Evolutionary conservation across 1,284 basidiomycete genomes (phyloP), one percentile per base, ranked within the genome.

Genomic region (Uromyces viciae-fabae): DNA sequence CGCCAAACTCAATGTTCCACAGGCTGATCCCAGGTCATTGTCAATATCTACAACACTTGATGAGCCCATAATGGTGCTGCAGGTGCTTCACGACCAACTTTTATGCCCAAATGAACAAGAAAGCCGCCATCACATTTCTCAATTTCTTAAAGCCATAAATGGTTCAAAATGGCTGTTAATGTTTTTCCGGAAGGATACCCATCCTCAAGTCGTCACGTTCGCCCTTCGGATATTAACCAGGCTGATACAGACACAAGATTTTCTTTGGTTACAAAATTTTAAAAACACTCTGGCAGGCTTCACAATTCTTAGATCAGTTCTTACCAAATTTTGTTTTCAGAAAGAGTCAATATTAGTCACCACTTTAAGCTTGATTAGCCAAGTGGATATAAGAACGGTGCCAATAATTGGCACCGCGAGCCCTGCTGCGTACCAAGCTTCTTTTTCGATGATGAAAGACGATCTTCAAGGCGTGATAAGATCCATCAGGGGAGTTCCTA

Each of bases 81-180:
- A 89, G 64, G 85, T 89, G 42, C 87, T 93, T 62, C 87, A 91
- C 52, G 87, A 89, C 0, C 88, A 90, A 46, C 86, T 93, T 17
- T 88, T 89, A 33, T 87, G 88, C 14, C 88, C 89, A 36, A 84
- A 87, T 7, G 88, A 88, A 82, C 83, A 83, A 31, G 77, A 80
- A 40, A 73, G 77, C 69, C 36, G 25, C 15, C 31, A 42, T 52
- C 73, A 60, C 66, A 90, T 91, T 84, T 87, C 86, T 81, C 91
- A 90, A 82, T 92, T 94, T 84, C 88, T 89, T 9, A 87, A 90
- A 15, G 88, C 89, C 0, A 88, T 94, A 0, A 93, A 93, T 0
- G 86, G 92, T 49, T 90, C 91, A 9, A 90, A 93, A 3, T 90
- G 94, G 40, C 89, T 89, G 75, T 87, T 94, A 22, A 87, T 94